These are phyloP conservation scores for Ochromonas danica DNA, from an alignment of 108 stramenopile genomes.

Conservation along the genomic window DNA sequence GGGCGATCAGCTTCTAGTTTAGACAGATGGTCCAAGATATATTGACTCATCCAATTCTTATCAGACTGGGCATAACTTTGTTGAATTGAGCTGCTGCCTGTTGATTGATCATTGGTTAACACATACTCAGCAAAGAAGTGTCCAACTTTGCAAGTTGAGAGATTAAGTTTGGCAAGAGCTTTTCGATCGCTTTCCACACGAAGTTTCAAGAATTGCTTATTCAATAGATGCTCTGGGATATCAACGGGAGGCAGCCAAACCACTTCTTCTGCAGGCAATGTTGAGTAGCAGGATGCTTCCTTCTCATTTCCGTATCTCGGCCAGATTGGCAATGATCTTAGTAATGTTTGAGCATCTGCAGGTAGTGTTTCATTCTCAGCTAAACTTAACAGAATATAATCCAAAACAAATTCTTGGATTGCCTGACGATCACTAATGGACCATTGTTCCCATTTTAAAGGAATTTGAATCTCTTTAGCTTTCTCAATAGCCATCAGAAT, in stretches of 20 bases:
- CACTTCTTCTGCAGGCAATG: background rate
- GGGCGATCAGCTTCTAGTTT: background rate
- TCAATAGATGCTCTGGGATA: background rate
- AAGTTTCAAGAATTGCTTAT: too few species aligned
- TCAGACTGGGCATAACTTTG: background rate
- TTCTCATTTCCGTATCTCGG: background rate
- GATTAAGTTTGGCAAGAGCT: background rate
- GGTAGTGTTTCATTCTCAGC: too few species aligned
- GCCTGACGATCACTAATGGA: background rate
- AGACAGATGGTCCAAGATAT: background rate
- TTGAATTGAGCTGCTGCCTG: too few species aligned
- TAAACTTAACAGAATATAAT: background rate
- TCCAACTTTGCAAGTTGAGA: too few species aligned
- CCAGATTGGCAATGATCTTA: background rate
- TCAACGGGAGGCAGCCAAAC: background rate
- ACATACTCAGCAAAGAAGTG: background rate
- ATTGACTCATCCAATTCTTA: background rate
- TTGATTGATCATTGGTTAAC: background rate
- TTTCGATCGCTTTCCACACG: background rate
- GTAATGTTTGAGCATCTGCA: background rate
- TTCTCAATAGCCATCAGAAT: background rate
- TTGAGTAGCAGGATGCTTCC: background rate
- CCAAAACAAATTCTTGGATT: background rate
- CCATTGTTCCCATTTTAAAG: background rate
- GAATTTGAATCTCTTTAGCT: background rate